These are phyloP conservation scores for Rauvolfia tetraphylla DNA, from an alignment of 257 asterid species.

Conservation along the genomic window DNA sequence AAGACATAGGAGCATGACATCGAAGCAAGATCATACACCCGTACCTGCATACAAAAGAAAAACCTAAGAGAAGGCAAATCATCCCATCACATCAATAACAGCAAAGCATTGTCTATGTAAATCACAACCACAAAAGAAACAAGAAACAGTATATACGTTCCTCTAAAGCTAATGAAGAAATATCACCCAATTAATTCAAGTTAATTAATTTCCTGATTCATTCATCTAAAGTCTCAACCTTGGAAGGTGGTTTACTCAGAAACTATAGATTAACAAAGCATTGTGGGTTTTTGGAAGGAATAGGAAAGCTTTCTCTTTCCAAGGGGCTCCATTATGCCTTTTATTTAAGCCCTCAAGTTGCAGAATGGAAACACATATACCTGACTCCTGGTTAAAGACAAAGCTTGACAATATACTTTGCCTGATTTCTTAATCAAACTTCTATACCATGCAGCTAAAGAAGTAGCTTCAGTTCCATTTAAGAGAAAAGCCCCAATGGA, in stretches of 20 bases:
- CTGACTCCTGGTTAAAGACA: not conserved
- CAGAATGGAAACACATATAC: not conserved
- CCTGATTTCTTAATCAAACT: not conserved
- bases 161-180: not conserved
- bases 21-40: slow-evolving; percentile 88
- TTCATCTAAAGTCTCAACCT: not conserved
- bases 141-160: not conserved
- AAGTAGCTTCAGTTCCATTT: not conserved
- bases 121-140: not conserved
- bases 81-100: not conserved
- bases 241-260: not conserved
- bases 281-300: not conserved
- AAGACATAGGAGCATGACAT: slow-evolving; percentile 94
- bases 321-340: not conserved
- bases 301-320: not conserved
- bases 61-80: not conserved
- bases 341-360: not conserved
- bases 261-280: too few species aligned
- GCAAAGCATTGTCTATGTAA: not conserved
- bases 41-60: slow-evolving; percentile 48
- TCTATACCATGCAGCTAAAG: not conserved
- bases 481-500: not conserved
- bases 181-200: not conserved
- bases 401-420: not conserved
- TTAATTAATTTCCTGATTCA: not conserved